phyloP scores from a whole-genome alignment of 495 filamentous ascomycete species.

The Aspergillus mulundensis region DNA sequence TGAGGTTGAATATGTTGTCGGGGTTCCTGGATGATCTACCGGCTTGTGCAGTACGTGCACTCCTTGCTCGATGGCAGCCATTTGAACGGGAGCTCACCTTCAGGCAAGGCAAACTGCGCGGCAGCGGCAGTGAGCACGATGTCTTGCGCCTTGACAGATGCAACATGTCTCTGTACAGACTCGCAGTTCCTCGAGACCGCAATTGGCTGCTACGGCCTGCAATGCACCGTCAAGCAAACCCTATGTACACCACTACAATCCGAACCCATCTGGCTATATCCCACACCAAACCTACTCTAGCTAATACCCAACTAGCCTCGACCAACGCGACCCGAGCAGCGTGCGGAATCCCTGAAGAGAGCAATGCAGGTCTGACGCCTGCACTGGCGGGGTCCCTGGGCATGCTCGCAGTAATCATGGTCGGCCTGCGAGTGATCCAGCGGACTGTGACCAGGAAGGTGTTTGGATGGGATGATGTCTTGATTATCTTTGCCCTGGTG shows the following conservation, averaged over 20 bases:
- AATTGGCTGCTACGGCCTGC: constrained; percentile 9
- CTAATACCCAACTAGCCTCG: constrained; percentile 11
- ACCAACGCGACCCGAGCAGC: constrained; percentile 20
- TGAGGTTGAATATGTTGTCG: no score
- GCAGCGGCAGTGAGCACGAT: no score
- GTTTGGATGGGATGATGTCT: constrained; percentile 21
- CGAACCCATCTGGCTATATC: no score
- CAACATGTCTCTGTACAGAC: constrained; percentile 11
- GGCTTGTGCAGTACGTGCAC: no score
- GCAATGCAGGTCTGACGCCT: constrained; percentile 11
- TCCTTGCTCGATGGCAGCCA: no score
- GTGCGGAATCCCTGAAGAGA: constrained; percentile 18
- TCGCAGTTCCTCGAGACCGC: constrained; percentile 8
- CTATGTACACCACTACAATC: constrained; percentile 11
- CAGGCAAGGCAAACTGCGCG: no score
- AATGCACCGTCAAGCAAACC: constrained; percentile 12
- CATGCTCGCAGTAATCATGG: constrained; percentile 21
- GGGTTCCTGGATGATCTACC: no score
- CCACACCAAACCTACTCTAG: no score
- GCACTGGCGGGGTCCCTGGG: constrained; percentile 17
- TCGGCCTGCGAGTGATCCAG: constrained; percentile 14
- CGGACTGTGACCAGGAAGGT: constrained; percentile 17
- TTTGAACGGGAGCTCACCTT: no score
- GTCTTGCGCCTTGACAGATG: not conserved
- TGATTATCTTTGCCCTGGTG: constrained; percentile 20